Evolutionary conservation across 176 grass and related monocot species (phyloP).

Genomic region (Oropetium thomaeum): DNA sequence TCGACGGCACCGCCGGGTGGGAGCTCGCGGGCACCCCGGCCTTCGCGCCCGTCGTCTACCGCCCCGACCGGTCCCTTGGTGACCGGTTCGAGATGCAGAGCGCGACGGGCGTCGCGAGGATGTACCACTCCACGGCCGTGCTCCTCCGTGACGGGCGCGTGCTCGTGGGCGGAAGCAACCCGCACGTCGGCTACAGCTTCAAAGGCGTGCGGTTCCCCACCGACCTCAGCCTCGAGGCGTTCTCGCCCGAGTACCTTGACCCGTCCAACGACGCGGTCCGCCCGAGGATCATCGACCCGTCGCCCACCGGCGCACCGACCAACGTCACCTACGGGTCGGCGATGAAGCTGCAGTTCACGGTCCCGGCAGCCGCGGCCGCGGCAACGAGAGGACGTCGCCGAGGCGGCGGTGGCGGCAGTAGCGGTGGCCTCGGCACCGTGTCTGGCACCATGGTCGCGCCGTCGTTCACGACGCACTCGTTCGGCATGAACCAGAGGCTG

Average conservation of each 20-base stretch:
- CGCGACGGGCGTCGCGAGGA: slow-evolving; percentile 38
- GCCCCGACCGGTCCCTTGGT: slow-evolving; percentile 18
- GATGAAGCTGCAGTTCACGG: slow-evolving; percentile 45
- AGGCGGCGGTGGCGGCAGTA: not conserved
- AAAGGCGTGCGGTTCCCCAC: slow-evolving; percentile 64
- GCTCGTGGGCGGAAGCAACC: slow-evolving; percentile 81
- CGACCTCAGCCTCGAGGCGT: slow-evolving; percentile 76
- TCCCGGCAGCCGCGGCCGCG: not conserved
- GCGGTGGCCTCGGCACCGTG: not conserved
- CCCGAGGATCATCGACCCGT: slow-evolving; percentile 39
- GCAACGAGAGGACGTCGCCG: not conserved
- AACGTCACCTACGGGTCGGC: slow-evolving; percentile 34
- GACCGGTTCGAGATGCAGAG: slow-evolving; percentile 53
- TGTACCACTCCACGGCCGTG: slow-evolving; percentile 68
- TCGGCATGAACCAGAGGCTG: slow-evolving; percentile 82
- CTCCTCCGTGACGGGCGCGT: slow-evolving; percentile 71
- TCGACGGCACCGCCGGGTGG: slow-evolving; percentile 66
- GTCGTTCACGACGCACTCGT: slow-evolving; percentile 82
- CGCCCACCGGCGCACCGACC: not conserved
- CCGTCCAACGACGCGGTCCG: slow-evolving; percentile 36
- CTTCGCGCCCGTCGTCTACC: slow-evolving; percentile 52
- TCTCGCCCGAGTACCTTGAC: slow-evolving; percentile 71
- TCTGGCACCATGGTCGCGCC: slow-evolving; percentile 64
- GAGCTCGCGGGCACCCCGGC: slow-evolving; percentile 42
- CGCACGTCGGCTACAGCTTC: slow-evolving; percentile 75